A percentile compares a stretch with the other conserved stretches of the same genome.
phyloP scores from a whole-genome alignment of 106 monocot genomes.

The Agapanthus africanus region DNA sequence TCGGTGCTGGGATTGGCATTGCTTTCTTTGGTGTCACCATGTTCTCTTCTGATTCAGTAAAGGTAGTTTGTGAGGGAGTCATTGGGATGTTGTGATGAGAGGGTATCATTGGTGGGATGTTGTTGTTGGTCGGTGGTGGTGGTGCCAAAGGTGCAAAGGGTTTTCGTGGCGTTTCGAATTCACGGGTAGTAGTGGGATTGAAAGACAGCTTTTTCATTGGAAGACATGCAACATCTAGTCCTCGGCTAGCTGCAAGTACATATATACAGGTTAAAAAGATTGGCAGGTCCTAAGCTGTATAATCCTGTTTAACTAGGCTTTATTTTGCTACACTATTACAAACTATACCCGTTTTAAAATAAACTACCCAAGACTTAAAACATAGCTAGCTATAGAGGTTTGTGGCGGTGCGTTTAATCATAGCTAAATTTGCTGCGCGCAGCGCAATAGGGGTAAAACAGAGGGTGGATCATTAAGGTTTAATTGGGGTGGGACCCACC shows the following conservation, averaged over 20 bases:
- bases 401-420: too few species aligned
- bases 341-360: too few species aligned
- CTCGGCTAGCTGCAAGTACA: constrained; percentile 15
- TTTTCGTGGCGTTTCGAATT: constrained; percentile 12
- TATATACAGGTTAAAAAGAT: neutral
- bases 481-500: too few species aligned
- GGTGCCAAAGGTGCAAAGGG: constrained; percentile 13
- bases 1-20: constrained; percentile 15
- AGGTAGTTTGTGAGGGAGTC: neutral
- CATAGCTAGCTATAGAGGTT: too few species aligned
- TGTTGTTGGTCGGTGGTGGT: neutral
- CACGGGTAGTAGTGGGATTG: constrained; percentile 1
- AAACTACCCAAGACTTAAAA: too few species aligned
- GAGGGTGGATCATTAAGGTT: too few species aligned
- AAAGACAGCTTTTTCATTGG: constrained; percentile 11
- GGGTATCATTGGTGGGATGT: neutral
- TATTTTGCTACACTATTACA: too few species aligned
- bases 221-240: constrained; percentile 9
- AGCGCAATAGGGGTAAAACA: too few species aligned
- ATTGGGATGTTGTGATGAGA: neutral
- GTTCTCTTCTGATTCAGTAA: constrained; percentile 10
- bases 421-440: too few species aligned
- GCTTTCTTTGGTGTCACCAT: constrained; percentile 8
- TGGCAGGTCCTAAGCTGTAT: neutral
- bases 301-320: neutral